Conservation (phyloP, 192 early-diverging fungal species). For the Mortierella hygrophila region DNA sequence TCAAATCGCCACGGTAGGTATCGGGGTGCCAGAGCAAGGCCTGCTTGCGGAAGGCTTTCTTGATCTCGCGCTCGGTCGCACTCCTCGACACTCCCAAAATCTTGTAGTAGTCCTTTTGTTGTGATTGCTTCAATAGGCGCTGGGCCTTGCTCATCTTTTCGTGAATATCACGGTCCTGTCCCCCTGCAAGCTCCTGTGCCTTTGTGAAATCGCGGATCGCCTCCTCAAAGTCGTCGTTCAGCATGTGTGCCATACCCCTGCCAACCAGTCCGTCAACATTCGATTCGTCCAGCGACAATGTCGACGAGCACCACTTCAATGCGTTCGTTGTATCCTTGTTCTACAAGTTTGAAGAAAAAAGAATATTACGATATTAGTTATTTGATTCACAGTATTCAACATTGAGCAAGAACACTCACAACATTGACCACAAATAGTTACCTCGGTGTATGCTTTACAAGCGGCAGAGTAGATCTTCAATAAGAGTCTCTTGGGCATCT, state of each 20-base stretch:
- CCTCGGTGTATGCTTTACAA: slow-evolving; percentile 73
- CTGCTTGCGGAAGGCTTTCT: slow-evolving; percentile 91
- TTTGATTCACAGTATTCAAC: neutral
- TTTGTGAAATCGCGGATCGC: slow-evolving; percentile 80
- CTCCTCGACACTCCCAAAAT: slow-evolving; percentile 84
- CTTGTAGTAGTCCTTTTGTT: slow-evolving; percentile 95
- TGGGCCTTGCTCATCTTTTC: slow-evolving; percentile 75
- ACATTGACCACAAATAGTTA: slow-evolving; percentile 9
- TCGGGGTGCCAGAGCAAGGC: slow-evolving; percentile 92
- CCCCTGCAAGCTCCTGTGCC: slow-evolving; percentile 73
- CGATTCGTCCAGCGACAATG: slow-evolving; percentile 76
- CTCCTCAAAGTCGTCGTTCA: slow-evolving; percentile 80
- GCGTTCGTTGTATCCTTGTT: slow-evolving; percentile 65
- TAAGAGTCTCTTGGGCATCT: slow-evolving; percentile 52
- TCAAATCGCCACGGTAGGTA: slow-evolving; percentile 81
- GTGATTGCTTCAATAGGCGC: slow-evolving; percentile 65
- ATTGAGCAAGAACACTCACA: too few species aligned
- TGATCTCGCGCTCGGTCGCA: slow-evolving; percentile 85
- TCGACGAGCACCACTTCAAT: slow-evolving; percentile 76
- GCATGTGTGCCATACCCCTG: slow-evolving; percentile 77
- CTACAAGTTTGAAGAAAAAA: slow-evolving; percentile 36
- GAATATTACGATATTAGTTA: neutral
- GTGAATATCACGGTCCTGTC: slow-evolving; percentile 66
- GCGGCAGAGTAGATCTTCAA: slow-evolving; percentile 65
- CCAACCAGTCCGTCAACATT: slow-evolving; percentile 80